Evolutionary conservation across 1,284 basidiomycete genomes (phyloP), one percentile per base, ranked within the genome.

Genomic region (Pseudozyma thailandica): DNA sequence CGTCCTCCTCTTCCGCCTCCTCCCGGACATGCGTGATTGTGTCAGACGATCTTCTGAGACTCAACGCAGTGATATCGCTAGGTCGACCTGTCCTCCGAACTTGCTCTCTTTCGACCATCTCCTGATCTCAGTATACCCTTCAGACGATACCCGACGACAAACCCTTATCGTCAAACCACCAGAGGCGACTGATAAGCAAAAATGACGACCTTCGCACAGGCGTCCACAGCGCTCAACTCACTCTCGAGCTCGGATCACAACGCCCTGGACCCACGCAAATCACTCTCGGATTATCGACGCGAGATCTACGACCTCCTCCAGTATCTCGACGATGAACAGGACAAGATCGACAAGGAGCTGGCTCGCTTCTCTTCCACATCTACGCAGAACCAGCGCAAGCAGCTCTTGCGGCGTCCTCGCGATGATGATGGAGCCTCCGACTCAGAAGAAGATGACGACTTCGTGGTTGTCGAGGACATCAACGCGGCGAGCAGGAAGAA

Each of bases 281-380:
- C 60, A 1, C 39, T 70, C 15, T 51, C 66, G 4, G 68, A 71
- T 57, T 71, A 71, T n/a, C 68, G 68, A 2, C 61, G 57, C 38
- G 68, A 71, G 46, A 71, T 64, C 51, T 71, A 71, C 50, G 61
- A 71, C 31, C 43, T 71, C 26, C 53, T 71, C 9, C 68, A 71
- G 35, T 61, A 53, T 43, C 61, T 71, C 41, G 68, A 71, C 44
- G 68, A 71, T 13, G 56, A 71, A 50, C 68, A 71, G 33, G 68
- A 71, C 35, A 57, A 60, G 61, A 71, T 64, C 42, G 68, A 71
- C 7, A 54, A 60, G 48, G 50, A 60, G 9, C 68, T 71, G 20
- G 53, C 58, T 0, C 57, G 43, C 31, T 68, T 61, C 26, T 38
- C 49, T 4, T 28, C 48, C 7, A 12, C 45, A 5, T 33, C 52